phyloP scores from a whole-genome alignment of 2,329 filamentous ascomycete species.

The Fusarium pseudocircinatum region DNA sequence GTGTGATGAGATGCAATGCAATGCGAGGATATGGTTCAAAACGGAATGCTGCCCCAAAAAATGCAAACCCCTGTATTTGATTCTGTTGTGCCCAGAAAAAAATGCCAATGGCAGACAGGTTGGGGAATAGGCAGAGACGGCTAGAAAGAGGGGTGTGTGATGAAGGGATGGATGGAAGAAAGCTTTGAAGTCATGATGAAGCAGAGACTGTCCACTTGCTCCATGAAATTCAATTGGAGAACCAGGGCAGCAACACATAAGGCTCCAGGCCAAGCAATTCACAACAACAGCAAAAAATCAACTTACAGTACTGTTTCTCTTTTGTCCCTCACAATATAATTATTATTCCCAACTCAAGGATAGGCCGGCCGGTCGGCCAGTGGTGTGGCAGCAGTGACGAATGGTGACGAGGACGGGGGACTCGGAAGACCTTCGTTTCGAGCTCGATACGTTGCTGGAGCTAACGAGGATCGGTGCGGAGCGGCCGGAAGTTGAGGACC shows the following conservation, averaged over 20 bases:
- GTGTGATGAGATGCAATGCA: conserved; percentile 6
- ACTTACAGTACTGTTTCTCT: conserved; percentile 20
- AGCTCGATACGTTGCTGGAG: conserved; percentile 25
- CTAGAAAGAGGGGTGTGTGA: conserved; percentile 21
- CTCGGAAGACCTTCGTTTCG: conserved; percentile 21
- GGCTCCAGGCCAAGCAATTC: not conserved
- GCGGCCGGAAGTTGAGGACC: conserved; percentile 30
- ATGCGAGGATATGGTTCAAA: conserved; percentile 8
- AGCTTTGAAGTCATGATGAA: conserved; percentile 26
- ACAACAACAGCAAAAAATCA: not conserved
- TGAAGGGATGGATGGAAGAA: conserved; percentile 25
- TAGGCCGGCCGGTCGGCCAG: conserved; percentile 29
- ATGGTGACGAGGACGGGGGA: conserved; percentile 28
- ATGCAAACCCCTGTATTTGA: conserved; percentile 23
- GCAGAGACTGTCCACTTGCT: conserved; percentile 4
- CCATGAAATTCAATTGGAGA: conserved; percentile 2
- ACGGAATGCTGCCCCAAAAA: conserved; percentile 30
- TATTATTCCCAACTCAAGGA: conserved; percentile 21
- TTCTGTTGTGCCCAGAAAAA: conserved; percentile 22
- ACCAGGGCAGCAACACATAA: not conserved
- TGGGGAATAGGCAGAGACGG: conserved; percentile 25
- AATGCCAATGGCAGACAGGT: conserved; percentile 31
- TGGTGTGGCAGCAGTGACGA: conserved; percentile 39
- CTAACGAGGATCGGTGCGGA: conserved; percentile 37
- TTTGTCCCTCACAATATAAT: conserved; percentile 16